Evolutionary conservation across 495 filamentous ascomycete genomes (phyloP), one percentile per base, ranked within the genome.

Genomic region (Penicillium antarcticum): DNA sequence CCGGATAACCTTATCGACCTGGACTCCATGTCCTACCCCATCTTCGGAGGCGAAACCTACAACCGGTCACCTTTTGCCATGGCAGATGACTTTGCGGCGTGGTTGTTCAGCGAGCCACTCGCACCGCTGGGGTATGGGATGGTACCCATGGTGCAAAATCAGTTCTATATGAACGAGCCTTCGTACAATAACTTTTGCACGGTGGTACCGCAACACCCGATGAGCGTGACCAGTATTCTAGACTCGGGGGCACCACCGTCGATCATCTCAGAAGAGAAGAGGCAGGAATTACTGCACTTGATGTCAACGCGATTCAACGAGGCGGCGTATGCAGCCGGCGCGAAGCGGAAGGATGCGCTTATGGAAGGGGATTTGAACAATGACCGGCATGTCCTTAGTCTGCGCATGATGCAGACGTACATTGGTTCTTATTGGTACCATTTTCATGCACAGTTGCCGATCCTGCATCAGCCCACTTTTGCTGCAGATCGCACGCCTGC

Each of bases 381-480:
- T 21, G 84, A 86, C 33, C 63, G 67, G 24, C 92, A 97, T 64
- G 85, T 95, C 60, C 71, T 97, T 51, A 95, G 92, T 59, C 72
- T 91, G 48, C 85, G 84, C 60, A 96, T 94, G 87, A 95, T 98
- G 88, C 89, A 96, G 70, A 83, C 84, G 8, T 98, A 97, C 65
- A 91, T 97, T 60, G 81, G 84, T 4, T 94, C 91, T 12, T 98
- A 90, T 67, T 98, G 94, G 94, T 77, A 85, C 44, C 89, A 97
- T 65, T 95, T 97, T 56, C 95, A 95, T 69, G 84, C 91, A 45
- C 94, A 98, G 62, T 77, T 98, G 52, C 94, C 94, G 5, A 95
- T 98, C 45, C 77, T 98, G 35, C 94, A 98, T 62, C 87, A 90
- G 56, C 91, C 94, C 19, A 97, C 92, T 0, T 98, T 97, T 70